Evolutionary conservation across 495 filamentous ascomycete species (phyloP).

Genomic region (Aspergillus heteromorphus): DNA sequence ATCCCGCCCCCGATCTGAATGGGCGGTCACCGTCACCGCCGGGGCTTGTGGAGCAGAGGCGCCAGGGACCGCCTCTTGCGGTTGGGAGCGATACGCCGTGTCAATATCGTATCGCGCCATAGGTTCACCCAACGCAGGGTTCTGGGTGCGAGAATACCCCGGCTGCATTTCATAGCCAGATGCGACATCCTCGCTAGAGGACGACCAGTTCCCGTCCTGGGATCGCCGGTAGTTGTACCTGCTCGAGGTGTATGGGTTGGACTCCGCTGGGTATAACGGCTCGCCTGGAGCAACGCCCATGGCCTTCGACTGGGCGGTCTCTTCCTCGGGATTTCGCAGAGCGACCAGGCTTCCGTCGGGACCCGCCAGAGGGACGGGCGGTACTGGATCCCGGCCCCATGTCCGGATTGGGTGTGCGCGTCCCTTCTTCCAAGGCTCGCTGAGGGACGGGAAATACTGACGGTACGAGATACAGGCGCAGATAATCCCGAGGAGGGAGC

Average conservation of each 20-base stretch:
- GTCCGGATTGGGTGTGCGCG: constrained; percentile 57
- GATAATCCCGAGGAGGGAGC: constrained; percentile 57
- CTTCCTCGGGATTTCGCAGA: constrained; percentile 30
- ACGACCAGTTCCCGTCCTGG: constrained; percentile 37
- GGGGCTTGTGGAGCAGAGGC: constrained; percentile 7
- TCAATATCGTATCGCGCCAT: constrained; percentile 23
- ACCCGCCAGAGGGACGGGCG: constrained; percentile 1
- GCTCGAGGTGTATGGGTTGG: constrained; percentile 23
- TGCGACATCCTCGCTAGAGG: constrained; percentile 39
- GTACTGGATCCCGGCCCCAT: constrained; percentile 45
- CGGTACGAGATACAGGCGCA: constrained; percentile 46
- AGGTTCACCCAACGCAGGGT: constrained; percentile 17
- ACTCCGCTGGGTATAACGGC: not conserved
- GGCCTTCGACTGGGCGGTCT: constrained; percentile 13
- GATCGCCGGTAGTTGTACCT: constrained; percentile 25
- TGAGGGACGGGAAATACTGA: constrained; percentile 54
- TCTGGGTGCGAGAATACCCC: constrained; percentile 26
- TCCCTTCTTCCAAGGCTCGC: constrained; percentile 53
- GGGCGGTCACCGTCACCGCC: constrained; percentile 8
- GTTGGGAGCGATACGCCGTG: constrained; percentile 32
- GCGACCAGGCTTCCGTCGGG: constrained; percentile 24
- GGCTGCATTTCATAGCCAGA: constrained; percentile 41
- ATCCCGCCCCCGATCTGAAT: constrained; percentile 14
- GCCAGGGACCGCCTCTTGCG: constrained; percentile 6
- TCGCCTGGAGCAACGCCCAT: not conserved